Conservation (phyloP, 345 rosid genomes). For the Pugionium dolabratum region DNA sequence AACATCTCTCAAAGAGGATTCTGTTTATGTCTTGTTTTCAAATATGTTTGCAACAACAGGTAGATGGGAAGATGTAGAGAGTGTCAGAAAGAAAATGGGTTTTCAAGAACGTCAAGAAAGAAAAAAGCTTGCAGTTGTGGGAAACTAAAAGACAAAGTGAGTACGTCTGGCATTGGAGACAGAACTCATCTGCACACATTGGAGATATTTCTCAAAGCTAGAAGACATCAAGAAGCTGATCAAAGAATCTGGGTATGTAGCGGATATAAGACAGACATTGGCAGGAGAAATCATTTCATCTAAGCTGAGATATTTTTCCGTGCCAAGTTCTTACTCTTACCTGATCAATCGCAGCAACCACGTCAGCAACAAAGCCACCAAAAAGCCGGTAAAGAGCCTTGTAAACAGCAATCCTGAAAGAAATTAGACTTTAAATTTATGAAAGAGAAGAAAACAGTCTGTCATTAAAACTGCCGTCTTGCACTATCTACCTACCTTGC, state of each 20-base stretch:
- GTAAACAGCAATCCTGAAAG: slow-evolving; percentile 85
- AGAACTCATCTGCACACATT: slow-evolving; percentile 54
- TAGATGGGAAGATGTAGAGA: slow-evolving; percentile 76
- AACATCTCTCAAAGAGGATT: slow-evolving; percentile 68
- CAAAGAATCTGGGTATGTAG: slow-evolving; percentile 73
- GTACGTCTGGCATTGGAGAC: slow-evolving; percentile 78
- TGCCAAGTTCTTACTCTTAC: slow-evolving; percentile 41
- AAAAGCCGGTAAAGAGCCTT: slow-evolving; percentile 97
- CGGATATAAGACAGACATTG: slow-evolving; percentile 74
- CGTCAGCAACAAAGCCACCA: slow-evolving; percentile 99
- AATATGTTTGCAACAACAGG: slow-evolving; percentile 83
- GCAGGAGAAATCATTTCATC: slow-evolving; percentile 1
- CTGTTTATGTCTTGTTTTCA: slow-evolving; percentile 79
- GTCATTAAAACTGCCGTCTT: slow-evolving; percentile 7
- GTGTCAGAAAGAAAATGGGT: slow-evolving; percentile 71
- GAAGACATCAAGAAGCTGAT: slow-evolving; percentile 76
- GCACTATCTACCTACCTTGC: slow-evolving; percentile 63
- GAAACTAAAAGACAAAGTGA: slow-evolving; percentile 61
- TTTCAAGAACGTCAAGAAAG: slow-evolving; percentile 63
- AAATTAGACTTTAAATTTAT: slow-evolving; percentile 18
- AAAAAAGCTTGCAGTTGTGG: slow-evolving; percentile 94
- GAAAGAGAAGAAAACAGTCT: slow-evolving; percentile 17
- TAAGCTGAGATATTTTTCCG: background rate
- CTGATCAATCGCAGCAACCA: slow-evolving; percentile 99
- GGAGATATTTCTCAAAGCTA: slow-evolving; percentile 64